These are phyloP conservation scores for Ustilago tritici DNA, from an alignment of 1,284 basidiomycete genomes.

Conservation along the genomic window DNA sequence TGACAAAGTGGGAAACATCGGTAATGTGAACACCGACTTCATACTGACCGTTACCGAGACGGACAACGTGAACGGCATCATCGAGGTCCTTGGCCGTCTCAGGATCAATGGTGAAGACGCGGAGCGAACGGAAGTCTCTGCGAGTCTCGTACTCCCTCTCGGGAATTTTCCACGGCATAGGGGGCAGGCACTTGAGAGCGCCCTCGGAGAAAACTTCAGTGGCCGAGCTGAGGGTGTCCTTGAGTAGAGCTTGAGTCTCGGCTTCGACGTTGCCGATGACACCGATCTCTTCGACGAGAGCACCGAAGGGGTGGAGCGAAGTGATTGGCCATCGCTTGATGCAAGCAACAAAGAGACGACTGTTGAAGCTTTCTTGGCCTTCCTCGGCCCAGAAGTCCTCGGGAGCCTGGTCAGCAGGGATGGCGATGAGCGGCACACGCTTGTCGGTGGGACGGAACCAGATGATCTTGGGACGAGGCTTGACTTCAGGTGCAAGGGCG, in stretches of 20 bases:
- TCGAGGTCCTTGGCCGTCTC: slow-evolving; percentile 90
- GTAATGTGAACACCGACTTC: slow-evolving; percentile 94
- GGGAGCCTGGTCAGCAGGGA: slow-evolving; percentile 95
- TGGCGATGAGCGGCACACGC: slow-evolving; percentile 97
- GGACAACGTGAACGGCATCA: slow-evolving; percentile 89
- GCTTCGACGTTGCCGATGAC: slow-evolving; percentile 98
- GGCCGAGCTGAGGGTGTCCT: slow-evolving; percentile 83
- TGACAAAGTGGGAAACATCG: slow-evolving; percentile 94
- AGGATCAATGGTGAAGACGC: slow-evolving; percentile 94
- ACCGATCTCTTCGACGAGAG: slow-evolving; percentile 95
- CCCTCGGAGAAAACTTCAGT: slow-evolving; percentile 72
- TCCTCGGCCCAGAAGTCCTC: slow-evolving; percentile 94
- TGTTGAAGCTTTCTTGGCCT: slow-evolving; percentile 79
- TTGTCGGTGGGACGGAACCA: slow-evolving; percentile 99
- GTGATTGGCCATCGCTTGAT: slow-evolving; percentile 91
- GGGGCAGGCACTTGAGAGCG: slow-evolving; percentile 94
- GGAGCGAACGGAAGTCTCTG: slow-evolving; percentile 84
- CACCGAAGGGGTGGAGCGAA: slow-evolving; percentile 98
- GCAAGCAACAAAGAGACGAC: slow-evolving; percentile 94
- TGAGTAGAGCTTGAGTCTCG: slow-evolving; percentile 94
- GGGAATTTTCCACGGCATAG: slow-evolving; percentile 92
- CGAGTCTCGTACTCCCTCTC: slow-evolving; percentile 88
- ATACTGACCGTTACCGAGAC: slow-evolving; percentile 88
- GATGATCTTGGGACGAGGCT: slow-evolving; percentile 90
- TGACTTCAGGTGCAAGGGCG: slow-evolving; percentile 77